phyloP scores from a whole-genome alignment of 1,139 yeast genomes.

The Suhomyces coccinellae region DNA sequence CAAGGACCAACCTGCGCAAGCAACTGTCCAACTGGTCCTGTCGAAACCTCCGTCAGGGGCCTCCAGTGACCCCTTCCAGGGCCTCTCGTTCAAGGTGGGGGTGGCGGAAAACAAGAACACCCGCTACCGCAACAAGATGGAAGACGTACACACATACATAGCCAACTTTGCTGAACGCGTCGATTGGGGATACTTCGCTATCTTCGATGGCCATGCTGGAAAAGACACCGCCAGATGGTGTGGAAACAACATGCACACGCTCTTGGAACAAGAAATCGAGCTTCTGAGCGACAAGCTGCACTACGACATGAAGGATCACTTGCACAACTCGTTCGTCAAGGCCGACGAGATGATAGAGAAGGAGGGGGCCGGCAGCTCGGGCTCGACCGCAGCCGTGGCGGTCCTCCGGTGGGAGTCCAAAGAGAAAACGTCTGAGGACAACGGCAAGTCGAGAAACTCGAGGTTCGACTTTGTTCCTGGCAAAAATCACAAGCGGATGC shows the following conservation, averaged over 20 bases:
- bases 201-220: slow-evolving; percentile 98
- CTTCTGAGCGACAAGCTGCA: slow-evolving; percentile 13
- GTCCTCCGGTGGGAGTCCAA: slow-evolving; percentile 79
- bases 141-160: slow-evolving; percentile 92
- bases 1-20: not conserved
- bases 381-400: slow-evolving; percentile 96
- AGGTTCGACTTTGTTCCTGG: slow-evolving; percentile 49
- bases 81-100: slow-evolving; percentile 73
- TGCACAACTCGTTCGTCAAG: slow-evolving; percentile 62
- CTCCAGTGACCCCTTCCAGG: slow-evolving; percentile 40
- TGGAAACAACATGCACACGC: slow-evolving; percentile 78
- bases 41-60: not conserved
- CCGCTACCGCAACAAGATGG: slow-evolving; percentile 87
- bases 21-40: not conserved
- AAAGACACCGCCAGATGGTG: slow-evolving; percentile 94
- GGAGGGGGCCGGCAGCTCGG: slow-evolving; percentile 66
- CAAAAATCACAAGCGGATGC: slow-evolving; percentile 59
- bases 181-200: slow-evolving; percentile 95
- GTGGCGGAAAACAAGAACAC: slow-evolving; percentile 86
- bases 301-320: slow-evolving; percentile 46
- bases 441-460: slow-evolving; percentile 3
- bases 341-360: slow-evolving; percentile 72
- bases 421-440: slow-evolving; percentile 8
- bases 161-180: slow-evolving; percentile 86
- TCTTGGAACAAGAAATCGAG: slow-evolving; percentile 55